Evolutionary conservation across 495 filamentous ascomycete species (phyloP).

Genomic region (Penicillium ucsense): DNA sequence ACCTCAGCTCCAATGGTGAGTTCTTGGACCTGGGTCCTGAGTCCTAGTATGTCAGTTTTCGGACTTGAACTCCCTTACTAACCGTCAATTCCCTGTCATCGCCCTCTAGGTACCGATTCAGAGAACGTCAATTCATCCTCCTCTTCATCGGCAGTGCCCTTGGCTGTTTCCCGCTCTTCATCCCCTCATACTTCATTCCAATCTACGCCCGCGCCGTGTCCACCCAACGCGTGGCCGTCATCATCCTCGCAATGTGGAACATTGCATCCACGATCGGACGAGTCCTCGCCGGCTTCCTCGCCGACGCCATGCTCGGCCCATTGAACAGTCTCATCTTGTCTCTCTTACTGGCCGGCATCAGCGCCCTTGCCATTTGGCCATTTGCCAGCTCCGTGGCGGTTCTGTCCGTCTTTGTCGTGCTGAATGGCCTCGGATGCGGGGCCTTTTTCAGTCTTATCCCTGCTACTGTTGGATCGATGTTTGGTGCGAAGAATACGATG

Average conservation of each 20-base stretch:
- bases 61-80: too few species aligned
- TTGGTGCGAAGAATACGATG: constrained; percentile 4
- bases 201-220: constrained; percentile 3
- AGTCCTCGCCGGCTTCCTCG: neutral
- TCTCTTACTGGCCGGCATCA: constrained; percentile 2
- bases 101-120: constrained; percentile 2
- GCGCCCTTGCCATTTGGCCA: constrained; percentile 3
- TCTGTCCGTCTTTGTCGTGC: constrained; percentile 3
- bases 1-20: constrained; percentile 4
- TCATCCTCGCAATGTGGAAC: constrained; percentile 7
- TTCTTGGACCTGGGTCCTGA: neutral
- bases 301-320: constrained; percentile 1
- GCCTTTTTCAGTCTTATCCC: constrained; percentile 6
- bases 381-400: constrained; percentile 4
- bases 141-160: constrained; percentile 4
- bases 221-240: constrained; percentile 4
- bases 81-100: too few species aligned
- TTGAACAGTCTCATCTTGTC: constrained; percentile 6
- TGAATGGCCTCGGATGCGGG: constrained; percentile 5
- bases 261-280: constrained; percentile 5
- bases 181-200: constrained; percentile 6
- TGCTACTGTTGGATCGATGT: constrained; percentile 4
- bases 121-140: constrained; percentile 2
- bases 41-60: too few species aligned
- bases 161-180: constrained; percentile 5